Percentiles rank a stretch among this genome's conserved stretches.
Evolutionary conservation across 306 rosid species (phyloP).

Genomic region (Abrus precatorius): DNA sequence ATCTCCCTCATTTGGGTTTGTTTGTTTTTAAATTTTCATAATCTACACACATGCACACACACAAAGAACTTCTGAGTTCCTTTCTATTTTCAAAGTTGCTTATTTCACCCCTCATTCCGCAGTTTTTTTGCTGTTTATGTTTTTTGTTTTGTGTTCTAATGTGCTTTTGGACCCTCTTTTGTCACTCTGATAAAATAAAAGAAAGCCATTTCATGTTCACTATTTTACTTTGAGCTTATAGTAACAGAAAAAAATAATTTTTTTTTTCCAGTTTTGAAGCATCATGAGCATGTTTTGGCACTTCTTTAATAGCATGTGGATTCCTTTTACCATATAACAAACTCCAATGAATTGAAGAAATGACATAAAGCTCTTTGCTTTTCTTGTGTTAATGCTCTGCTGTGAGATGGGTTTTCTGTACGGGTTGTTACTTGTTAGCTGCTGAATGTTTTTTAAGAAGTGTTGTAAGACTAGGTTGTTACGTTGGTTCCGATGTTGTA

Average conservation of each 20-base stretch:
- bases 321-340: slow-evolving; percentile 20
- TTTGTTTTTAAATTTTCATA: slow-evolving; percentile 1
- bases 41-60: slow-evolving; percentile 17
- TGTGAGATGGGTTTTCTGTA: not conserved
- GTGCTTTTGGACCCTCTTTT: not conserved
- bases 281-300: not conserved
- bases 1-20: slow-evolving; percentile 8
- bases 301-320: not conserved
- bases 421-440: not conserved
- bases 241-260: not conserved
- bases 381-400: slow-evolving; percentile 1
- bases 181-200: not conserved
- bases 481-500: not conserved
- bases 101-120: slow-evolving; percentile 11
- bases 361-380: slow-evolving; percentile 1
- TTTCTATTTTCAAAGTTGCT: not conserved
- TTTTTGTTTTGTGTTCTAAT: slow-evolving; percentile 1
- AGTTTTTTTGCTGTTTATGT: not conserved
- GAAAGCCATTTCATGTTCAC: not conserved
- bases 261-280: not conserved
- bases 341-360: slow-evolving; percentile 12
- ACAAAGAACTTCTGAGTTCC: slow-evolving; percentile 37
- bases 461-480: not conserved
- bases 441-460: not conserved
- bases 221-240: not conserved